phyloP scores from a whole-genome alignment of 257 asterid species.

The Jaltomata sinuosa region DNA sequence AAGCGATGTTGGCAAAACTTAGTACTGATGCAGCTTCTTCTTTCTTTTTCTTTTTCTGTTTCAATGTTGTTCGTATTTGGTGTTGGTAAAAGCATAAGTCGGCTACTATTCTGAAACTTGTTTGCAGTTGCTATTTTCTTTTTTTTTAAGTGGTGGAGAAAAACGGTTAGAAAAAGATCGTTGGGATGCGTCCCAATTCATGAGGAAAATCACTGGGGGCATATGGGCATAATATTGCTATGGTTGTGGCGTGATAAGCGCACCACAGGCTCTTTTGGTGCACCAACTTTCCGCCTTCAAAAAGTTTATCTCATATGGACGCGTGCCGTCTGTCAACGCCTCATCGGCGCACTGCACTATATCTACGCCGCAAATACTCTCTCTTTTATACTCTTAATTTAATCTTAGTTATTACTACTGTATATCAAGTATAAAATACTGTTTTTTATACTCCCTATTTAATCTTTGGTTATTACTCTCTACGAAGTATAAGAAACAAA shows the following conservation, averaged over 20 bases:
- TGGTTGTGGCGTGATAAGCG: not conserved
- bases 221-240: not conserved
- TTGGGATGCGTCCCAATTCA: not conserved
- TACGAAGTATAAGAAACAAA: too few species aligned
- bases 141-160: not conserved
- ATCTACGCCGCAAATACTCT: not conserved
- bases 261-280: not conserved
- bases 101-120: too few species aligned
- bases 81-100: too few species aligned
- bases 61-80: too few species aligned
- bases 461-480: too few species aligned
- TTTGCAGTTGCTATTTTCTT: not conserved
- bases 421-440: too few species aligned
- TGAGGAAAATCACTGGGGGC: not conserved
- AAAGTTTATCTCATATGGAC: not conserved
- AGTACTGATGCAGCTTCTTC: too few species aligned
- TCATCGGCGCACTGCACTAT: not conserved
- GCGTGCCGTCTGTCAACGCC: not conserved
- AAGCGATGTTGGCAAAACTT: too few species aligned
- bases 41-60: too few species aligned
- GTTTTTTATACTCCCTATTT: too few species aligned
- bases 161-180: not conserved
- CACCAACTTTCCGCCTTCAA: not conserved
- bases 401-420: too few species aligned
- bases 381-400: too few species aligned